phyloP scores from a whole-genome alignment of 176 grass and related monocot genomes.

The Raddia distichophylla region DNA sequence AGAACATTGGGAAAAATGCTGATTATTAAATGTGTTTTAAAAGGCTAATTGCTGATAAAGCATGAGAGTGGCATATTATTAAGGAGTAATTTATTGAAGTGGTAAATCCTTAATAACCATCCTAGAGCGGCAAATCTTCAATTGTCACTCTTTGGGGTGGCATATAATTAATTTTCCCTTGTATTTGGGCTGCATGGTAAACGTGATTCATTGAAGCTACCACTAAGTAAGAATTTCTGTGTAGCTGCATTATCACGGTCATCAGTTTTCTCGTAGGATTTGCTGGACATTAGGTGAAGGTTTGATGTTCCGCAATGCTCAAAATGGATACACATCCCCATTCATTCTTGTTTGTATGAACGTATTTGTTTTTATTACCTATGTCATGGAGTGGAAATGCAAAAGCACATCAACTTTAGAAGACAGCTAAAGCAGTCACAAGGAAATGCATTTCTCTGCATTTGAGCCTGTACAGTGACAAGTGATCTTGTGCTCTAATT shows the following conservation, averaged over 20 bases:
- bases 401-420: neutral
- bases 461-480: neutral
- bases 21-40: too few relatives aligned
- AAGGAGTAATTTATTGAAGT: too few relatives aligned
- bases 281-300: neutral
- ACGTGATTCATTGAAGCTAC: neutral
- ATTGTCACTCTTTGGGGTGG: too few relatives aligned
- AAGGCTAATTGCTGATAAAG: too few relatives aligned
- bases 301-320: neutral
- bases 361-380: neutral
- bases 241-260: neutral
- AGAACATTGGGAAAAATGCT: neutral
- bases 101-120: too few relatives aligned
- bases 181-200: neutral
- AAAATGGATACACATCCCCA: neutral
- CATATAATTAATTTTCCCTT: too few relatives aligned
- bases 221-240: neutral
- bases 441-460: neutral
- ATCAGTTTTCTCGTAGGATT: slow-evolving; percentile 5
- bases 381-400: neutral
- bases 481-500: neutral
- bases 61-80: too few relatives aligned
- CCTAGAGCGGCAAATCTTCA: too few relatives aligned
- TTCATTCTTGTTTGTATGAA: neutral
- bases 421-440: neutral